Evolutionary conservation across 2,329 filamentous ascomycete species (phyloP).

Genomic region (Corynespora cassiicola): DNA sequence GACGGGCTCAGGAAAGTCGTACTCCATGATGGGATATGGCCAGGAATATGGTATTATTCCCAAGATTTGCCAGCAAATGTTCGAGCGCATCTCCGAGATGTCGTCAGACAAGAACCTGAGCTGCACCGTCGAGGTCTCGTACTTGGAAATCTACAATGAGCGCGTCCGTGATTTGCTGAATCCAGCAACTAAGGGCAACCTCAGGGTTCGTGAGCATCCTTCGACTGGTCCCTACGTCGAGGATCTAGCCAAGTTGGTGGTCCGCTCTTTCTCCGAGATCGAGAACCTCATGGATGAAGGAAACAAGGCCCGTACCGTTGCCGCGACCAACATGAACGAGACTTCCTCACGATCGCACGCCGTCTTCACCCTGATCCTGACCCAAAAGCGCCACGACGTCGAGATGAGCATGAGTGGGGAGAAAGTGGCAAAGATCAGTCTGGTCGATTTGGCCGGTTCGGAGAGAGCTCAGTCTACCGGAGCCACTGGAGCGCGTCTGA

Average conservation of each 20-base stretch:
- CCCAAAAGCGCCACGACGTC: slow-evolving; percentile 87
- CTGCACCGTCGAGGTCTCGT: slow-evolving; percentile 97
- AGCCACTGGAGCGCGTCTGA: slow-evolving; percentile 90
- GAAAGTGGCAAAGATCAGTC: slow-evolving; percentile 96
- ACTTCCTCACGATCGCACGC: slow-evolving; percentile 98
- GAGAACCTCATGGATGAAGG: slow-evolving; percentile 99
- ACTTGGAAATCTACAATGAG: slow-evolving; percentile 99
- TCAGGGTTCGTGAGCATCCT: slow-evolving; percentile 97
- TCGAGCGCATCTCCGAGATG: slow-evolving; percentile 77
- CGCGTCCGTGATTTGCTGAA: slow-evolving; percentile 94
- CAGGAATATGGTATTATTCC: slow-evolving; percentile 96
- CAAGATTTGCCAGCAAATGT: slow-evolving; percentile 97
- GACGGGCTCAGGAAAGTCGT: slow-evolving; percentile 97
- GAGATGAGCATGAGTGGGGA: slow-evolving; percentile 98
- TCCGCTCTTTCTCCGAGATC: slow-evolving; percentile 92
- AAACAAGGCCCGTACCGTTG: slow-evolving; percentile 97
- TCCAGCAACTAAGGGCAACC: slow-evolving; percentile 91
- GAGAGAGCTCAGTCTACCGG: slow-evolving; percentile 97
- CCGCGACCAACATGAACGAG: slow-evolving; percentile 99
- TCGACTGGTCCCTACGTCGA: slow-evolving; percentile 98
- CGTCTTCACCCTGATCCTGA: slow-evolving; percentile 94
- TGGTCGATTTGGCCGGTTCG: slow-evolving; percentile 97
- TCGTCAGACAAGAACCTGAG: slow-evolving; percentile 77
- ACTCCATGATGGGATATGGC: slow-evolving; percentile 99
- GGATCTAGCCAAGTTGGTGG: slow-evolving; percentile 93